Evolutionary conservation across 306 rosid genomes (phyloP), one percentile per base, ranked within the genome.

Genomic region (Macrotyloma uniflorum): DNA sequence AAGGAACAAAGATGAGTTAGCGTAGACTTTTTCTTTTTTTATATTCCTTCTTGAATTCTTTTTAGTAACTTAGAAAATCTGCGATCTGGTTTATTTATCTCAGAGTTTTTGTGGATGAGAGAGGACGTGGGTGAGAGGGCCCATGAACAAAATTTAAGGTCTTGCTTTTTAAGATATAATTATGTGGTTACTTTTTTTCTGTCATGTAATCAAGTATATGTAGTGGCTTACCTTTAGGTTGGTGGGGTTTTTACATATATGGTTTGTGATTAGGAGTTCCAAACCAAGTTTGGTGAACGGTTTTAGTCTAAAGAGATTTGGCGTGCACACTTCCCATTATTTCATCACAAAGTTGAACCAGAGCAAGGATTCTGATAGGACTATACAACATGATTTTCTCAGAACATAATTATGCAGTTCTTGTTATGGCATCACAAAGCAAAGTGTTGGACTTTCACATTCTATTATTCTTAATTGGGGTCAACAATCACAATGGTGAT

Each of bases 1-100:
- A 47, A 82, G 74, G 81, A 84, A 78, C 67, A 76, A 80, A 70
- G 85, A 30, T 50, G 70, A 61, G 70, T 24, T 46, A 14, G 51
- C 40, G 67, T 40, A 15, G 64, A 82, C 80, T 35, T 59, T 32
- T n/a, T 42, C 8, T 4, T 26, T 62, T 45, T 32, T 19, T 19
- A 15, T 67, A 6, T 35, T 72, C 50, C 8, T 13, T 55, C 51
- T 19, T 36, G 32, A 16, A 63, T 28, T 64, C 20, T 5, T 68
- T 24, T n/a, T 28, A 59, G 40, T 36, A 43, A 28, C 13, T 23
- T 18, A 22, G 26, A 42, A 63, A 47, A 53, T 62, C n/a, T 40
- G 30, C 38, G 45, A 63, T 63, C 28, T 40, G 20, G 71, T 67
- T 61, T 42, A 42, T 42, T 11, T 66, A 67, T 67, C 55, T 67